Base-by-base conservation (phyloP, 768 basidiomycete species). In the Collybiopsis luxurians region DNA sequence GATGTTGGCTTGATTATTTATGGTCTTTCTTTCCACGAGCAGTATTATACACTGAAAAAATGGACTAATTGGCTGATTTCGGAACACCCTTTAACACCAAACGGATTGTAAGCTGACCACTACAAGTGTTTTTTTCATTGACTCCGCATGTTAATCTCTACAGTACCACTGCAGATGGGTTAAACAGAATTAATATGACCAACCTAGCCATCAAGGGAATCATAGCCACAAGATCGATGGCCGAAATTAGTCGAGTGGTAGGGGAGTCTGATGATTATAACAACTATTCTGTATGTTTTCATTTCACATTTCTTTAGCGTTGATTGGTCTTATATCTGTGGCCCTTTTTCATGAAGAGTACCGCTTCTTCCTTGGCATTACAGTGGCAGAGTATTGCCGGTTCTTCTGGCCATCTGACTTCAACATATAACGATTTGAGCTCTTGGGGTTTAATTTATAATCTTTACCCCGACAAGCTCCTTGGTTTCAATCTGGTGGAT, bases 401-500 rank as follows among this genome's bases (percentile, higher is more conserved):
- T 11, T 57, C 58, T 15, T 44, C 55, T 1, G 53, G 43, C 2
- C 52, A 55, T 38, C 19, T 62, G 1, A 21, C 38, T 11, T 40
- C 55, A 1, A 52, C 55, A 10, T 63, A 62, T 51, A 50, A 53
- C 19, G 24, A 64, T 4, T 7, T 52, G 11, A 31, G 21, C 23
- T 67, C 66, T 19, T 49, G n/a, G 26, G 67, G 65, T 4, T 56
- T 74, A 24, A 59, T 67, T 47, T 79, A 78, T 66, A 78, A 79
- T 59, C 60, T 78, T 30, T 76, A 64, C 55, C 73, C 71, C 6
- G 77, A 79, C 61, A 70, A 67, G 59, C 61, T 77, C 15, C 63
- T 78, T 13, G 66, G 64, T 3, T 59, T 64, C 4, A 67, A 73
- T 45, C 53, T 78, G 0, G 49, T 62, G 2, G 52, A 58, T 44